Evolutionary conservation across 2,329 filamentous ascomycete genomes (phyloP).

Genomic region (Immersiporthe knoxdaviesiana): DNA sequence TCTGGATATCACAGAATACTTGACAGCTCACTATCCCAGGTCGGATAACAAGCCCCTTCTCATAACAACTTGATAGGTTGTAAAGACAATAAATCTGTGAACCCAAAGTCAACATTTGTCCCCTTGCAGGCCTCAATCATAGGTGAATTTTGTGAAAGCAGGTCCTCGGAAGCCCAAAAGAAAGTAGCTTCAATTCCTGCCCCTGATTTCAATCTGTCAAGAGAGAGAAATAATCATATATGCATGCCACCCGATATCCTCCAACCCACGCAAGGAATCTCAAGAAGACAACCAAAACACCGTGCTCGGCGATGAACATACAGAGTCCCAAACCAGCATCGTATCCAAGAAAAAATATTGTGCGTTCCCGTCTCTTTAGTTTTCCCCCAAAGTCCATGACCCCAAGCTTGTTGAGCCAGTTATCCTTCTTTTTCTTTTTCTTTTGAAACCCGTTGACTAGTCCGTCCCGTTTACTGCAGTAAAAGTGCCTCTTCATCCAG

Average conservation of each 20-base stretch:
- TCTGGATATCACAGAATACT: too few relatives aligned
- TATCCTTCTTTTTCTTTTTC: neutral
- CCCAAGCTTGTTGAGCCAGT: neutral
- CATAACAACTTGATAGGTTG: neutral
- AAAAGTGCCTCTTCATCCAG: slow-evolving; percentile 63
- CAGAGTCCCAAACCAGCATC: slow-evolving; percentile 1
- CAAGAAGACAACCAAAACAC: neutral
- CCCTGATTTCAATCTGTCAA: neutral
- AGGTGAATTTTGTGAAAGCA: neutral
- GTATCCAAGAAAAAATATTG: neutral
- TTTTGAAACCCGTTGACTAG: neutral
- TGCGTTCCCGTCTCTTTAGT: neutral
- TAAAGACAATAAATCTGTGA: neutral
- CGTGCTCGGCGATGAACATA: slow-evolving; percentile 5
- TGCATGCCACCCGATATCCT: neutral
- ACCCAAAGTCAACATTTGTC: neutral
- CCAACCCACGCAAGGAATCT: neutral
- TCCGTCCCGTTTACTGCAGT: slow-evolving; percentile 48
- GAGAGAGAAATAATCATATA: too few relatives aligned
- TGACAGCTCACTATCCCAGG: neutral
- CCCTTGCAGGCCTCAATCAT: neutral
- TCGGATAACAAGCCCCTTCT: too few relatives aligned
- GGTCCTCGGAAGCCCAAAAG: neutral
- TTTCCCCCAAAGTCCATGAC: neutral
- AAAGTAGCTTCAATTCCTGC: neutral